Percentiles rank a stretch among this genome's conserved stretches.
Conservation (phyloP, 2,329 filamentous ascomycete species). For the Pyricularia sp. region DNA sequence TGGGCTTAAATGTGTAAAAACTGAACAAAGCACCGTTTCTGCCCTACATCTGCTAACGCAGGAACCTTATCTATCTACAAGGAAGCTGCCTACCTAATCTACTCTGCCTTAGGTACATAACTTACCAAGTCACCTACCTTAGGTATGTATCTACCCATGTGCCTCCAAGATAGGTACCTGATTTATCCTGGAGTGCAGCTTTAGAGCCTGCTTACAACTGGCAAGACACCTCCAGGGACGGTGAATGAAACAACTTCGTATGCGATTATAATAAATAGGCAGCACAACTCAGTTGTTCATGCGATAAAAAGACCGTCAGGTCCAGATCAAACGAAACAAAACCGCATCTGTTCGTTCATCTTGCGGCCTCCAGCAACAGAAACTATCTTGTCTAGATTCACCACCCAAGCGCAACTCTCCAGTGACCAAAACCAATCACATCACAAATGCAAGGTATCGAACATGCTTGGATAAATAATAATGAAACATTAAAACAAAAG, state of each 20-base stretch:
- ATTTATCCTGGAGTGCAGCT: neutral
- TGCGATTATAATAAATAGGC: neutral
- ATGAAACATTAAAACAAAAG: conserved; percentile 2
- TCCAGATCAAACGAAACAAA: neutral
- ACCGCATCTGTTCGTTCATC: neutral
- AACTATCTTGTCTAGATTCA: neutral
- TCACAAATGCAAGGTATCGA: conserved; percentile 1
- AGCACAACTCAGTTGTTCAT: neutral
- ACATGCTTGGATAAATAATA: conserved; percentile 2
- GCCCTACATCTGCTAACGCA: no score
- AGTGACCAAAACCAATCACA: neutral
- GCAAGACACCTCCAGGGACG: neutral
- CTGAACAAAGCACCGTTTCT: no score
- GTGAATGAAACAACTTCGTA: neutral
- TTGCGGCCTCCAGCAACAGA: neutral
- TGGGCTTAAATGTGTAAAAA: no score
- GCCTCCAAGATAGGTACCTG: no score
- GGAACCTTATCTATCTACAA: no score
- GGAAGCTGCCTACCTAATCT: no score
- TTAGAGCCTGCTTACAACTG: neutral
- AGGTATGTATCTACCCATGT: no score
- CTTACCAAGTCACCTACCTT: no score
- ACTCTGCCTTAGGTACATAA: no score
- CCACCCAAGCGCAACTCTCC: neutral
- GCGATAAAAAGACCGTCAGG: neutral